Base-by-base conservation (phyloP, 23 red algal species). In the Gracilaria caudata region DNA sequence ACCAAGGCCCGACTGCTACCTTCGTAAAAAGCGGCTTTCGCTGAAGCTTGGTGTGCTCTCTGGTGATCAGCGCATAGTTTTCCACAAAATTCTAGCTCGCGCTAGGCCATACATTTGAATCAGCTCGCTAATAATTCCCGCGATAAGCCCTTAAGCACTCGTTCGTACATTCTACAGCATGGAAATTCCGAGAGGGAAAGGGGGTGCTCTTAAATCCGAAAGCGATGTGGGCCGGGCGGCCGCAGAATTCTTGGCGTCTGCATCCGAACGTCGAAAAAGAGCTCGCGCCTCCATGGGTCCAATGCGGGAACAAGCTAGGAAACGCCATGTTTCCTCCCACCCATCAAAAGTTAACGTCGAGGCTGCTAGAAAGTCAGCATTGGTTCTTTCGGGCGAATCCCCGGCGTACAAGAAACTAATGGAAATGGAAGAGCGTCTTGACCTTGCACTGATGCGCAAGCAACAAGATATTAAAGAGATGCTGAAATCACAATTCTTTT, bases 361-460 rank as follows among this genome's bases (percentile, higher is more conserved):
- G 21, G 77, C 66, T 39, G 87, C 87, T 28, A 33, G 66, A 28
- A 91, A 82, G 53, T 72, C 87, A 13, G 78, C 77, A 4, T 20
- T 74, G 46, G 74, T 38, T 29, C 87, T 91, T 35, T 56, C 78
- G 10, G 74, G 68, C 25, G 87, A 91, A 32, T 91, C 87, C 7
- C 77, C 87, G 7, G 64, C 87, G 4, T 91, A 82, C 66, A 60
- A 64, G 44, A 71, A 77, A 37, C 87, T 91, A 36, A 54, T 91
- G 46, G 71, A 64, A 74, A 82, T 81, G 65, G 87, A 91, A 32
- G 87, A 82, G 44, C 45, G 51, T 19, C 76, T 91, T 59, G 87
- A 91, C 25, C 51, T 91, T 12, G 87, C 87, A 39, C 65, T 91
- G 24, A 91, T 91, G 87, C 87, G 87, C 40, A 91, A 91, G 41